phyloP scores from a whole-genome alignment of 2,329 filamentous ascomycete genomes.

The Pseudocercospora fuligena region DNA sequence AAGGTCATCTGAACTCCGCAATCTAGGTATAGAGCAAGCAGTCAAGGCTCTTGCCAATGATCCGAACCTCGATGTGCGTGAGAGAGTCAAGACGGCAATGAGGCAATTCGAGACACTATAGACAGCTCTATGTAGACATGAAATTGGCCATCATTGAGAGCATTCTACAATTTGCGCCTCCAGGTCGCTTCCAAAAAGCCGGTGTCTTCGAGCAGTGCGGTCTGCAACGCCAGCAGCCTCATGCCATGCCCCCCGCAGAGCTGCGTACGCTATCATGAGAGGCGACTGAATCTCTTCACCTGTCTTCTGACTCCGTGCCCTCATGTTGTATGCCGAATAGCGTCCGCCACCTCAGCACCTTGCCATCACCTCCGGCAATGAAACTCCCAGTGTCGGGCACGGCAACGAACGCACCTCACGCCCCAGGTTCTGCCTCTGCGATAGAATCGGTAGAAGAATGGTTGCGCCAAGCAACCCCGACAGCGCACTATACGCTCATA shows the following conservation, averaged over 20 bases:
- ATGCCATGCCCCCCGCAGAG: background rate
- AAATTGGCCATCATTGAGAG: background rate
- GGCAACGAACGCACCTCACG: background rate
- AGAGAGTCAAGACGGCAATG: constrained; percentile 79
- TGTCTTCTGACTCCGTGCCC: background rate
- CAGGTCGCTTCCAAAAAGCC: background rate
- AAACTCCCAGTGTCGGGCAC: no score
- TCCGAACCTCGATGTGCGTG: constrained; percentile 77
- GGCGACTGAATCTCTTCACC: background rate
- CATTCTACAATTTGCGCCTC: background rate
- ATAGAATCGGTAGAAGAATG: background rate
- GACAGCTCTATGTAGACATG: background rate
- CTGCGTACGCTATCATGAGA: background rate
- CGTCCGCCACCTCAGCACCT: background rate
- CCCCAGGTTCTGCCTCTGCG: background rate
- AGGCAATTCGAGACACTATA: constrained; percentile 65
- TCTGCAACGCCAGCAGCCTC: background rate
- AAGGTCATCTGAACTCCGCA: constrained; percentile 70
- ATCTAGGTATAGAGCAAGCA: constrained; percentile 57
- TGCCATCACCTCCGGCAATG: background rate
- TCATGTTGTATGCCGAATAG: background rate
- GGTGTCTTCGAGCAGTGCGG: background rate
- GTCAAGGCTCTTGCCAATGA: constrained; percentile 55
- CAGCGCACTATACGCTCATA: no score
- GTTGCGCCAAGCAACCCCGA: no score